These are phyloP conservation scores for Nemania sp. DNA, from an alignment of 2,329 filamentous ascomycete species.

Conservation along the genomic window DNA sequence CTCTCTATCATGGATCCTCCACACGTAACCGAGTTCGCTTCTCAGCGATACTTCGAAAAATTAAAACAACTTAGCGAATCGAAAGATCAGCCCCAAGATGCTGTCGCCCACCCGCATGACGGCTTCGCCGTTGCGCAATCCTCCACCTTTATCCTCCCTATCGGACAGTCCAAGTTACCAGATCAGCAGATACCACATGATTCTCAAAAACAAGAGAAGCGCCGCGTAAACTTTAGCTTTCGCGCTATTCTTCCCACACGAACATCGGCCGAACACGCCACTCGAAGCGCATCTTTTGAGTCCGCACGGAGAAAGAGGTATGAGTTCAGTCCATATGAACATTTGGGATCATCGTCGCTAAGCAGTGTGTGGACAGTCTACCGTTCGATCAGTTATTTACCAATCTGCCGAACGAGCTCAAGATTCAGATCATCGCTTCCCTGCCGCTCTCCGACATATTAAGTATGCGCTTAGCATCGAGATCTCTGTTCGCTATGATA, in stretches of 20 bases:
- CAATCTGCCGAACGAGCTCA: constrained; percentile 62
- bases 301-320: constrained; percentile 35
- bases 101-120: constrained; percentile 32
- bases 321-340: not conserved
- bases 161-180: constrained; percentile 41
- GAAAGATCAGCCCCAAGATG: constrained; percentile 47
- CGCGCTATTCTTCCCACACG: constrained; percentile 39
- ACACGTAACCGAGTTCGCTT: constrained; percentile 68
- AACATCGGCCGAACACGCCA: constrained; percentile 38
- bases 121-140: constrained; percentile 37
- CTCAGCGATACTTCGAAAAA: constrained; percentile 66
- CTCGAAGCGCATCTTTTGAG: constrained; percentile 34
- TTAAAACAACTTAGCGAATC: constrained; percentile 57
- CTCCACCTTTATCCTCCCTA: constrained; percentile 54
- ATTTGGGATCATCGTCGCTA: constrained; percentile 1
- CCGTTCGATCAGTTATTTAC: constrained; percentile 62
- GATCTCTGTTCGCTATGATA: constrained; percentile 61
- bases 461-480: constrained; percentile 60
- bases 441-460: constrained; percentile 64
- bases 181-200: constrained; percentile 42
- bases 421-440: constrained; percentile 63
- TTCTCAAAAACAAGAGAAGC: constrained; percentile 36
- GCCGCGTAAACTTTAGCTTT: constrained; percentile 39
- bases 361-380: constrained; percentile 36
- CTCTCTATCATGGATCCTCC: constrained; percentile 59